Percentiles rank a stretch among this genome's conserved stretches.
Conservation (phyloP, 2,329 filamentous ascomycete genomes). For the Ambrosiella beaveri region DNA sequence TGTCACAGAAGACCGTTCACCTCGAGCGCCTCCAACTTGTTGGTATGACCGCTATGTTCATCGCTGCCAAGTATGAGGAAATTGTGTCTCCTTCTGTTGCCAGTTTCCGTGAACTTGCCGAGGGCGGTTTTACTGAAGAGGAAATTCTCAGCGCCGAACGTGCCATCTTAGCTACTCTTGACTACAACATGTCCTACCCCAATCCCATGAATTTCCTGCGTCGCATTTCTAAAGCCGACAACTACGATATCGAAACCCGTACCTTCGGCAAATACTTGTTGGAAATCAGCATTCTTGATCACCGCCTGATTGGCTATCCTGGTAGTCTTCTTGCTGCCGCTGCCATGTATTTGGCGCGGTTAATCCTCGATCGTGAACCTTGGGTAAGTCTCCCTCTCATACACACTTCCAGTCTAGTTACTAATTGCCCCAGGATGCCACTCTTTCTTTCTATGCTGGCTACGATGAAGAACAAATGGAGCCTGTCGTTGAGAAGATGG, state of each 20-base stretch:
- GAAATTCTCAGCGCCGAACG: slow-evolving; percentile 97
- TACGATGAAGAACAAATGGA: slow-evolving; percentile 87
- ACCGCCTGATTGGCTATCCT: slow-evolving; percentile 78
- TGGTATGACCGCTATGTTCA: slow-evolving; percentile 97
- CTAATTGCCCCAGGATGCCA: slow-evolving; percentile 46
- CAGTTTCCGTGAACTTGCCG: slow-evolving; percentile 93
- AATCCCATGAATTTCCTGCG: slow-evolving; percentile 99
- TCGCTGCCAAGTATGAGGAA: slow-evolving; percentile 97
- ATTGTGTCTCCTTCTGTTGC: slow-evolving; percentile 90
- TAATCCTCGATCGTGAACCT: slow-evolving; percentile 76
- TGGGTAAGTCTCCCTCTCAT: slow-evolving; percentile 47
- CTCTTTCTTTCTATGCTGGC: slow-evolving; percentile 76
- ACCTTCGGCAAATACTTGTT: slow-evolving; percentile 95
- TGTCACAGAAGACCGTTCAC: slow-evolving; percentile 88
- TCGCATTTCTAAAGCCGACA: slow-evolving; percentile 96
- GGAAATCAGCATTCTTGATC: slow-evolving; percentile 89
- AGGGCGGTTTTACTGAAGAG: slow-evolving; percentile 85
- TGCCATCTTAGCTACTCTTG: slow-evolving; percentile 74
- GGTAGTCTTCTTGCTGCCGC: slow-evolving; percentile 83
- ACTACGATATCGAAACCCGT: slow-evolving; percentile 95
- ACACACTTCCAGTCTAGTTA: slow-evolving; percentile 16
- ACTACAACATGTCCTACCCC: slow-evolving; percentile 95
- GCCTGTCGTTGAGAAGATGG: slow-evolving; percentile 83
- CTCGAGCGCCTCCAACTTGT: slow-evolving; percentile 92
- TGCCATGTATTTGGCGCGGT: slow-evolving; percentile 83